phyloP scores from a whole-genome alignment of 495 filamentous ascomycete genomes.

The Margaritispora aquatica region DNA sequence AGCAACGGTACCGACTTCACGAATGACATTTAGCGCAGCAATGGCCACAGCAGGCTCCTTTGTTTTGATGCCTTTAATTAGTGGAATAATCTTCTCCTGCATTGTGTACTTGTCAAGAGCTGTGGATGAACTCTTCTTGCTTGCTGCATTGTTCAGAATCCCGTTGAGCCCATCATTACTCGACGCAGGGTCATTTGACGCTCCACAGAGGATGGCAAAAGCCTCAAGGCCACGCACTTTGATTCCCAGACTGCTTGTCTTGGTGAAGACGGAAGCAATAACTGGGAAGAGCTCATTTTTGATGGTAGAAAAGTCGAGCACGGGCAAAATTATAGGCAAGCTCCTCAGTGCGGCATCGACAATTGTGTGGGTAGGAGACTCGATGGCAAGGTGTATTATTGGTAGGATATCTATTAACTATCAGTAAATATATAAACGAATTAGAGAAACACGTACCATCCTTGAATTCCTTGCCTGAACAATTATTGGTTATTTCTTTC shows the following conservation, averaged over 20 bases:
- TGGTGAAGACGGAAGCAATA: conserved; percentile 81
- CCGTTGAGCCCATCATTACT: conserved; percentile 68
- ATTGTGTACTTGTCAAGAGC: conserved; percentile 95
- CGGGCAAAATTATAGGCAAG: conserved; percentile 65
- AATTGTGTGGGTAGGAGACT: conserved; percentile 80
- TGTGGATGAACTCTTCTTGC: conserved; percentile 53
- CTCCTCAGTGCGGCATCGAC: conserved; percentile 77
- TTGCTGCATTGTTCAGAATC: conserved; percentile 41
- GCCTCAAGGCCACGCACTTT: conserved; percentile 89
- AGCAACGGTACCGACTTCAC: conserved; percentile 70
- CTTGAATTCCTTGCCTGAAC: conserved; percentile 87
- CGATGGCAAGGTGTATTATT: conserved; percentile 71
- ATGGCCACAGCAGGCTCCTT: conserved; percentile 98
- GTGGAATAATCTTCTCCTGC: conserved; percentile 90
- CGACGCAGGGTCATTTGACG: conserved; percentile 39
- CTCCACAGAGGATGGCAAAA: conserved; percentile 84
- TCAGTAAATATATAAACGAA: conserved; percentile 1
- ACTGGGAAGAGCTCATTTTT: conserved; percentile 94
- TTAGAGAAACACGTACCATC: conserved; percentile 53
- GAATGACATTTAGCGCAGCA: conserved; percentile 79
- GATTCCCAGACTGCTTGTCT: conserved; percentile 86
- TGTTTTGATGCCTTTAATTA: conserved; percentile 90
- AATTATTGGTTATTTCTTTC: conserved; percentile 65
- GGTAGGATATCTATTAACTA: conserved; percentile 68
- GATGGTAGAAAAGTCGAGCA: conserved; percentile 90